These are phyloP conservation scores for Ramalina intermedia DNA, from an alignment of 495 filamentous ascomycete genomes.

Conservation along the genomic window DNA sequence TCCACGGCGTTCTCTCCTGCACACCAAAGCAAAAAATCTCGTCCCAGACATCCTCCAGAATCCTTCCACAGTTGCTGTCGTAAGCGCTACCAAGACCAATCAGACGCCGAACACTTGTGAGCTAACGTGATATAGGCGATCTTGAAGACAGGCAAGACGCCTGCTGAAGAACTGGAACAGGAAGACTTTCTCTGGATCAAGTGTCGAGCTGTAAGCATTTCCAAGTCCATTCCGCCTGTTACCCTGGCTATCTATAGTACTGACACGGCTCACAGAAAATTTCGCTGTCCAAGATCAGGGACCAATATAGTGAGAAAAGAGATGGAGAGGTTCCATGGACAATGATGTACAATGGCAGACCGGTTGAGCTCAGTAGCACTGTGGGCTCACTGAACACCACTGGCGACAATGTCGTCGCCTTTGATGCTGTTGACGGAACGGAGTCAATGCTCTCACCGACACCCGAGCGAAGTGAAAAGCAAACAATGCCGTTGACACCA, in stretches of 20 bases:
- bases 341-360: slow-evolving; percentile 11
- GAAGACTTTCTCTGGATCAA: slow-evolving; percentile 3
- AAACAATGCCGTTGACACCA: not conserved
- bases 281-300: not conserved
- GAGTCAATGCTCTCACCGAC: not conserved
- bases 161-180: not conserved
- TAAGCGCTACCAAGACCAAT: too few relatives aligned
- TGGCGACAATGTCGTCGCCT: slow-evolving; percentile 19
- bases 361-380: slow-evolving; percentile 10
- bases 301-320: not conserved
- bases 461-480: not conserved
- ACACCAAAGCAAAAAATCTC: not conserved
- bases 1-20: not conserved
- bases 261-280: not conserved
- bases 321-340: slow-evolving; percentile 2
- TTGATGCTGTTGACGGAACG: slow-evolving; percentile 16
- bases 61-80: not conserved
- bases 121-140: not conserved
- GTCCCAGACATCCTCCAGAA: not conserved
- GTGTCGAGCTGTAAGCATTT: not conserved
- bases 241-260: not conserved
- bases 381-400: slow-evolving; percentile 15
- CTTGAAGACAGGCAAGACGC: not conserved
- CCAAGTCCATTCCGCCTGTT: not conserved
- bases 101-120: too few relatives aligned